Evolutionary conservation across 805 yeast species (phyloP).

Genomic region (Nakazawaea peltata): DNA sequence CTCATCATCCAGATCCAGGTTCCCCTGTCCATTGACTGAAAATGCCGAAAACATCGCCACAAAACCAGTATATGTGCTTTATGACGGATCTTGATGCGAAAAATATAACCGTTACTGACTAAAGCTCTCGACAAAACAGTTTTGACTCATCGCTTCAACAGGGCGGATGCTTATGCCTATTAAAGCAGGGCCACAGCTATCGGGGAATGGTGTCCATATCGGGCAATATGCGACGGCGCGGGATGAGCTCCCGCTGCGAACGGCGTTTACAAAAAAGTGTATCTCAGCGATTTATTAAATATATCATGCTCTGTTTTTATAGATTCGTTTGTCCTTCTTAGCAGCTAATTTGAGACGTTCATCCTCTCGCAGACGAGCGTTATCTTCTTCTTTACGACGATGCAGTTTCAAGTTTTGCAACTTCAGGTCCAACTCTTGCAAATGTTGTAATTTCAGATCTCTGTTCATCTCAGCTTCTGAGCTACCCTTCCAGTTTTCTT

Average conservation of each 20-base stretch:
- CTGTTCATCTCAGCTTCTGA: constrained; percentile 17
- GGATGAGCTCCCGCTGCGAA: too few relatives aligned
- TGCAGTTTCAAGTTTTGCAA: constrained; percentile 11
- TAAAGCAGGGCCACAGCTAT: too few relatives aligned
- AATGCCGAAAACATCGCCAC: constrained; percentile 16
- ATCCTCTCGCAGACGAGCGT: constrained; percentile 1
- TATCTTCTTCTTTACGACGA: constrained; percentile 3
- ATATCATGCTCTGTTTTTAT: not conserved
- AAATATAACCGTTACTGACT: too few relatives aligned
- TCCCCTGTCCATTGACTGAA: constrained; percentile 18
- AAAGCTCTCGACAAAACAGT: too few relatives aligned
- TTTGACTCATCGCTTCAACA: not conserved
- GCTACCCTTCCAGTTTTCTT: constrained; percentile 29
- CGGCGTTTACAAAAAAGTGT: too few relatives aligned
- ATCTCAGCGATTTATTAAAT: too few relatives aligned
- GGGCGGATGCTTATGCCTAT: too few relatives aligned
- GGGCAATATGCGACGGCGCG: too few relatives aligned
- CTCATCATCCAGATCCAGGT: constrained; percentile 24
- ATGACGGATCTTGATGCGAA: too few relatives aligned
- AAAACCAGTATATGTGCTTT: too few relatives aligned
- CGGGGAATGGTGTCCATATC: too few relatives aligned
- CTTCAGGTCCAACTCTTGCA: constrained; percentile 8
- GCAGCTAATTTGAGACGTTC: constrained; percentile 14
- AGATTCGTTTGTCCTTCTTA: constrained; percentile 3
- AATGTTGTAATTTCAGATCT: constrained; percentile 8